phyloP scores from a whole-genome alignment of 768 basidiomycete species.

The Lactarius evosmus region DNA sequence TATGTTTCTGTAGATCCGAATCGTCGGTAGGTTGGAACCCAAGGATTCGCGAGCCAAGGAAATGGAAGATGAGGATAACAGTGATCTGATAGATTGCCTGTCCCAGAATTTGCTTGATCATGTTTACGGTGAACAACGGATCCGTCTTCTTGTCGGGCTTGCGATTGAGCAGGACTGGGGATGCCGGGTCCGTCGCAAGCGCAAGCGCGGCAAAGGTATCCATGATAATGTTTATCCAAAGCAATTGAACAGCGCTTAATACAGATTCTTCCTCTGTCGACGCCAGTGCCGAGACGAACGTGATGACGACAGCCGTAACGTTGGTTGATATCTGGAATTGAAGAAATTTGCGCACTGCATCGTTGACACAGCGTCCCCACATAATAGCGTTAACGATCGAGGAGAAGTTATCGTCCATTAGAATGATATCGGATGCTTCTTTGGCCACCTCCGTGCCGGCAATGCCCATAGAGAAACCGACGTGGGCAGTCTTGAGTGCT shows the following conservation, averaged over 20 bases:
- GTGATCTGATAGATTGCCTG: constrained; percentile 86
- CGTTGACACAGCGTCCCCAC: constrained; percentile 99
- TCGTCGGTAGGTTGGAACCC: constrained; percentile 43
- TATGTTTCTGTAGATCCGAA: constrained; percentile 34
- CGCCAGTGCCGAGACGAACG: constrained; percentile 85
- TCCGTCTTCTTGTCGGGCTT: constrained; percentile 88
- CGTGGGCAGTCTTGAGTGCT: constrained; percentile 91
- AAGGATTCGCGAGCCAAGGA: constrained; percentile 71
- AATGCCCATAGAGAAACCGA: constrained; percentile 96
- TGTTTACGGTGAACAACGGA: constrained; percentile 86
- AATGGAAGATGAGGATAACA: constrained; percentile 87
- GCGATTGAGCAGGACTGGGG: constrained; percentile 73
- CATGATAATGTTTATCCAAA: constrained; percentile 99
- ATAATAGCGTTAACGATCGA: constrained; percentile 97
- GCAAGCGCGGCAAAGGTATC: constrained; percentile 98
- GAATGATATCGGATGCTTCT: constrained; percentile 97
- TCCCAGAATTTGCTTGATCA: constrained; percentile 94
- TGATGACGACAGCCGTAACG: constrained; percentile 92
- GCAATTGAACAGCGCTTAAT: constrained; percentile 91
- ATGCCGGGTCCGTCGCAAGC: constrained; percentile 93
- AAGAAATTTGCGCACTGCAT: constrained; percentile 94
- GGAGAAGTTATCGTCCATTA: constrained; percentile 96
- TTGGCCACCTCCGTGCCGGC: constrained; percentile 98
- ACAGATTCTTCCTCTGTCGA: constrained; percentile 75
- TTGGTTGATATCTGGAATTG: constrained; percentile 96